phyloP scores from a whole-genome alignment of 441 rosid genomes.

The Pelargonium myrrhifolium region DNA sequence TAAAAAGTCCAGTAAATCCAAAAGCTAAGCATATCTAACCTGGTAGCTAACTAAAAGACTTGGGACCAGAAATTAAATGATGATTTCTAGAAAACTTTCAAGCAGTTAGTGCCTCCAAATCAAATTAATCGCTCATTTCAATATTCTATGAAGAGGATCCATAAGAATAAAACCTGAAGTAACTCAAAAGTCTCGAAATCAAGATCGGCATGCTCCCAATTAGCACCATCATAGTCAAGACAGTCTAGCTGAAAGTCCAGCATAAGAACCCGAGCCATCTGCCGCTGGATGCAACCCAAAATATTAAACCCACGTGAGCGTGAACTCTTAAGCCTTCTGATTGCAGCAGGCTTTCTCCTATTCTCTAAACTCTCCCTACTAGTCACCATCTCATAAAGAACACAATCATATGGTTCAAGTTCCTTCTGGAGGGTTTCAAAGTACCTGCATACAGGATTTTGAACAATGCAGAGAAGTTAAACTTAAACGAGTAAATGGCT shows the following conservation, averaged over 20 bases:
- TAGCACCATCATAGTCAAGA: slow-evolving; percentile 64
- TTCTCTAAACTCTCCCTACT: slow-evolving; percentile 72
- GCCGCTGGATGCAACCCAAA: slow-evolving; percentile 71
- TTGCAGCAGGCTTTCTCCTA: slow-evolving; percentile 40
- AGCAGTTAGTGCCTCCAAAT: not conserved
- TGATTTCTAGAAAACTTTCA: too few species aligned
- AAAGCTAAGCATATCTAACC: too few species aligned
- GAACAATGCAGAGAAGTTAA: slow-evolving; percentile 6
- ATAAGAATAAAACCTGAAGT: slow-evolving; percentile 58
- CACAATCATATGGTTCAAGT: slow-evolving; percentile 70
- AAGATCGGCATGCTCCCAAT: slow-evolving; percentile 97
- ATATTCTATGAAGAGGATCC: not conserved
- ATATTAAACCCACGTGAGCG: slow-evolving; percentile 66
- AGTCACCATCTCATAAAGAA: slow-evolving; percentile 89
- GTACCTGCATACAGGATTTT: slow-evolving; percentile 38
- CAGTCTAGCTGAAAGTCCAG: slow-evolving; percentile 92
- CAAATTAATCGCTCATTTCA: not conserved
- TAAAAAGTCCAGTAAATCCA: too few species aligned
- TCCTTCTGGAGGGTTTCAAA: slow-evolving; percentile 72
- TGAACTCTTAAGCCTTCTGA: slow-evolving; percentile 44
- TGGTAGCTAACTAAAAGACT: too few species aligned
- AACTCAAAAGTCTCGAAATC: slow-evolving; percentile 76
- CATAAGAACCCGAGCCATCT: slow-evolving; percentile 61
- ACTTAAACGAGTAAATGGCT: not conserved
- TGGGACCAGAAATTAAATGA: too few species aligned